These are phyloP conservation scores for Akebia trifoliata DNA, from an alignment of 164 flowering plant genomes.

Conservation along the genomic window DNA sequence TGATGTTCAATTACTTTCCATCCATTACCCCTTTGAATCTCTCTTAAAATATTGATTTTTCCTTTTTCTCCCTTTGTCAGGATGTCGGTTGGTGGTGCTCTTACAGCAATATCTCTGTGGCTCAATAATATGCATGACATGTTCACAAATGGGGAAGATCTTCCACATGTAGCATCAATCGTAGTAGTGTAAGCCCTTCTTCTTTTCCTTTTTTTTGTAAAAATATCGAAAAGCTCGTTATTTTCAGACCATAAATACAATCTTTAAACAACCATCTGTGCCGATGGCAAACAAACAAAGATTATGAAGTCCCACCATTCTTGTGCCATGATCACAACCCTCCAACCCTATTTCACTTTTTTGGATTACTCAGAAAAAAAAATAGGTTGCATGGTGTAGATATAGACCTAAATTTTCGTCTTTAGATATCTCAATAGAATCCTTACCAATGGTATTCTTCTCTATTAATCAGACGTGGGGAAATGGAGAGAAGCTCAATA, in stretches of 20 bases:
- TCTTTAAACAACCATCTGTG: no score
- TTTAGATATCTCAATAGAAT: background rate
- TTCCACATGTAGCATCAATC: slow-evolving; percentile 75
- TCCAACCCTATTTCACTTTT: background rate
- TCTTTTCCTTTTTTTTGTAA: background rate
- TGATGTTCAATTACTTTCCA: background rate
- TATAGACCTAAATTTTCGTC: background rate
- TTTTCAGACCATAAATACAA: background rate
- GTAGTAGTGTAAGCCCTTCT: slow-evolving; percentile 67
- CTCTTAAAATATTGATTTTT: slow-evolving; percentile 7
- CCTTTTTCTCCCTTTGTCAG: slow-evolving; percentile 33
- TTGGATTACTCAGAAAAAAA: background rate
- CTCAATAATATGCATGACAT: slow-evolving; percentile 48
- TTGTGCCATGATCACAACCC: background rate
- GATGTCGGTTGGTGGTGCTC: slow-evolving; percentile 90
- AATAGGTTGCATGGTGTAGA: background rate
- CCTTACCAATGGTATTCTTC: slow-evolving; percentile 9
- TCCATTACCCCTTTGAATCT: background rate
- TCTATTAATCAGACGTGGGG: slow-evolving; percentile 60
- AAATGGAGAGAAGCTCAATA: slow-evolving; percentile 60
- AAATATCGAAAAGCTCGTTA: background rate
- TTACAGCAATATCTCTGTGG: slow-evolving; percentile 84
- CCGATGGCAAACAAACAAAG: background rate
- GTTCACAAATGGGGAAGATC: slow-evolving; percentile 53
- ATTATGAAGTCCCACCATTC: background rate